phyloP scores from a whole-genome alignment of 2,329 filamentous ascomycete genomes.

The Diaporthe australafricana region DNA sequence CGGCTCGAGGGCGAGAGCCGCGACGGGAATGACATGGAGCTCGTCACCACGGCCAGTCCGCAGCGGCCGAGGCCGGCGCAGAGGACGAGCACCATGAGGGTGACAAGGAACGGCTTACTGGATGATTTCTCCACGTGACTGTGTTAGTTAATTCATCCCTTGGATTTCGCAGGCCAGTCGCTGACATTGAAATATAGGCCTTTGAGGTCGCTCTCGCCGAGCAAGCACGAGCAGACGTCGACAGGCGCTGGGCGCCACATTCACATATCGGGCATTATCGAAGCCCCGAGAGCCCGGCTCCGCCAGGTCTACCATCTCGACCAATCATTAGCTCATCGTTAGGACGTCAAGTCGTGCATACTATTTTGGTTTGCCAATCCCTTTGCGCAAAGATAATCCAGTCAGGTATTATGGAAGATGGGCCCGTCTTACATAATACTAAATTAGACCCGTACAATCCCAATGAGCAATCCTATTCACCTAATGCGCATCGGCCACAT shows the following conservation, averaged over 20 bases:
- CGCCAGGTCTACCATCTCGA: no score
- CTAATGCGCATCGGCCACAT: no score
- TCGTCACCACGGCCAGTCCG: constrained; percentile 25
- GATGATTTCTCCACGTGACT: constrained; percentile 21
- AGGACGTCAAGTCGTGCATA: constrained; percentile 2
- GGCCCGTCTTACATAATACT: neutral
- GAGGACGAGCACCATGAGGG: constrained; percentile 33
- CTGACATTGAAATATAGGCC: neutral
- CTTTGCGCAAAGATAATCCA: neutral
- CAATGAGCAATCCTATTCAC: neutral
- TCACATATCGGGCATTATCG: neutral
- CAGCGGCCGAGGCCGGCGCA: constrained; percentile 14
- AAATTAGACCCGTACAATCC: neutral
- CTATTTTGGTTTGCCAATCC: neutral
- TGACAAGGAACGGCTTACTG: constrained; percentile 25
- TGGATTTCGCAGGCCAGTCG: neutral
- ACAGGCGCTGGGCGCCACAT: neutral
- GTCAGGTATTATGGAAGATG: neutral
- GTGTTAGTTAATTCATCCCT: neutral
- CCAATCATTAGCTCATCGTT: neutral
- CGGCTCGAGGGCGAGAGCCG: constrained; percentile 30
- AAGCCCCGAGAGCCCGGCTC: neutral
- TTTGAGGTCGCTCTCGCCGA: no score
- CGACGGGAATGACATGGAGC: constrained; percentile 28
- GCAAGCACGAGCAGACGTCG: neutral